Evolutionary conservation across 441 rosid genomes (phyloP).

Genomic region (Pelargonium fulgidum): DNA sequence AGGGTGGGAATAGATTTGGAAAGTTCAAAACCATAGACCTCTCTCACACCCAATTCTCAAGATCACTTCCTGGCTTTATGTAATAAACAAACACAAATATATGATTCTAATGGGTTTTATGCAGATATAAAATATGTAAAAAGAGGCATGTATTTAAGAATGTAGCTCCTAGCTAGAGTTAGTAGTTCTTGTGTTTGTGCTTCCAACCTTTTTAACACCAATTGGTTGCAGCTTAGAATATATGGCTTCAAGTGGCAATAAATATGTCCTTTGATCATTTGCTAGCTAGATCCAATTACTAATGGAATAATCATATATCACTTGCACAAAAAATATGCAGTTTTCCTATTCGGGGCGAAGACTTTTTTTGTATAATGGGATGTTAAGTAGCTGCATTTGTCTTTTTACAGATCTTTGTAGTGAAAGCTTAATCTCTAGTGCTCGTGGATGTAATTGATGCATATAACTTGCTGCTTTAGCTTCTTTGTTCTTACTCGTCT

Average conservation of each 20-base stretch:
- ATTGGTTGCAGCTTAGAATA: not conserved
- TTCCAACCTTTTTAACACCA: not conserved
- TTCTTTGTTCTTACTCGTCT: not conserved
- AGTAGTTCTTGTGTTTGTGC: no score
- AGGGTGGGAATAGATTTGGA: not conserved
- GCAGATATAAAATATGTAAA: no score
- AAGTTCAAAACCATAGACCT: not conserved
- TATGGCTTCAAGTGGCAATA: conserved; percentile 12
- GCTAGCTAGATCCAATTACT: conserved; percentile 8
- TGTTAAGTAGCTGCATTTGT: not conserved
- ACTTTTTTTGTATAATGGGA: not conserved
- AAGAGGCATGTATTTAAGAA: not conserved
- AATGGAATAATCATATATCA: conserved; percentile 14
- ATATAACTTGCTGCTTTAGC: not conserved
- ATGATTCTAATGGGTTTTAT: not conserved
- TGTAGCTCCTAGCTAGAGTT: conserved; percentile 6
- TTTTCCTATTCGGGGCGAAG: conserved; percentile 24
- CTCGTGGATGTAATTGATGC: no score
- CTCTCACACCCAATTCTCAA: not conserved
- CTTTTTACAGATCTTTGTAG: no score
- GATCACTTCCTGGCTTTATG: not conserved
- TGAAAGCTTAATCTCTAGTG: no score
- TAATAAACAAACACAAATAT: not conserved
- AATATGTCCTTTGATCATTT: not conserved
- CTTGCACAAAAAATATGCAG: conserved; percentile 8